Evolutionary conservation across 73 alveolate genomes (phyloP).

Genomic region (Breviolum minutum): DNA sequence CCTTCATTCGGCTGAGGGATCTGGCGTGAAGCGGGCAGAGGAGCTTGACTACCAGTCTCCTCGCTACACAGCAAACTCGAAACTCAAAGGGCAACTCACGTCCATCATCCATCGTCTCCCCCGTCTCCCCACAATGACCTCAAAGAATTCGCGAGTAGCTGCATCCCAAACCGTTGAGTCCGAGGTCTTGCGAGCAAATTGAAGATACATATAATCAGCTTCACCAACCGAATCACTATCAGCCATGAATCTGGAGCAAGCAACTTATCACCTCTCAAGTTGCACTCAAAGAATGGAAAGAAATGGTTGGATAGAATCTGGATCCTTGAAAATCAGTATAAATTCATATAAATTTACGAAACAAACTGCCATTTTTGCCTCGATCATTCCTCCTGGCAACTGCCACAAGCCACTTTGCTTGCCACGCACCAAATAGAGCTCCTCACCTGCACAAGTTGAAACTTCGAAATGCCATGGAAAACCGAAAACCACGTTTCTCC

Average conservation of each 20-base stretch:
- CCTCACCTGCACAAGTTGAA: slow-evolving; percentile 20
- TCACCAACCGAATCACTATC: too few species aligned
- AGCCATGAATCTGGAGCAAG: too few species aligned
- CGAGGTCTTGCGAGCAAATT: slow-evolving; percentile 26
- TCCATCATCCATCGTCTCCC: neutral
- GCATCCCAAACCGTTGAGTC: slow-evolving; percentile 77
- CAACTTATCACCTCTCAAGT: too few species aligned
- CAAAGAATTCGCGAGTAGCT: slow-evolving; percentile 68
- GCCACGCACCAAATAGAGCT: slow-evolving; percentile 58
- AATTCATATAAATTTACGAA: neutral
- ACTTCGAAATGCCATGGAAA: neutral
- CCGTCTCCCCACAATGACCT: neutral
- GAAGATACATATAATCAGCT: too few species aligned
- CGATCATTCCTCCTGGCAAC: slow-evolving; percentile 84
- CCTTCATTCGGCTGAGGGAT: neutral
- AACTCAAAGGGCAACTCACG: too few species aligned
- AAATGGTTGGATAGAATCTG: neutral
- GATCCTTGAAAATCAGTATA: too few species aligned
- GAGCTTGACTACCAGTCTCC: slow-evolving; percentile 77
- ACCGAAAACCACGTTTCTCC: neutral
- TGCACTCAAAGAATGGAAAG: neutral
- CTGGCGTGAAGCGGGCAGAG: slow-evolving; percentile 35
- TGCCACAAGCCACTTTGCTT: slow-evolving; percentile 79
- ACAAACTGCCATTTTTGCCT: slow-evolving; percentile 1
- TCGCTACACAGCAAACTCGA: neutral